Evolutionary conservation across 1,139 yeast species (phyloP), one percentile per base, ranked within the genome.

Genomic region (Debaryomycetaceae sp.): DNA sequence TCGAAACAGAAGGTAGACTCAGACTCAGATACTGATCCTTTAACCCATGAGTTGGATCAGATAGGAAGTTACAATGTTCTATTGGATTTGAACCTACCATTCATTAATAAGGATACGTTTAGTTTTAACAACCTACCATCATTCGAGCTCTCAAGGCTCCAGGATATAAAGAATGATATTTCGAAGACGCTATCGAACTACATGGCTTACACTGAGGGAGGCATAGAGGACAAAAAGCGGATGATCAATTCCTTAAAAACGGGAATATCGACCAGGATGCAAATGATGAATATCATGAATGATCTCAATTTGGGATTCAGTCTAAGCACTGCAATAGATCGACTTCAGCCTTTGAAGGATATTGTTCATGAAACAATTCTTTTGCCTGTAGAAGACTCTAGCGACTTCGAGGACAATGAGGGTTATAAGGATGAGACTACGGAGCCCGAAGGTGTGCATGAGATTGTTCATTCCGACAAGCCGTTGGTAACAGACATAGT

Each of bases 361-460:
- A 61, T 76, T 16, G 67, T 77, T 28, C 75, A 75, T 45, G 72
- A 71, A 35, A 65, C 78, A 6, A 64, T 78, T 11, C 65, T 73
- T 15, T 61, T 75, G 24, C 82, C 84, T 0, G 75, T 72, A 5
- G 78, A 72, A 34, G 80, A 74, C 35, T 51, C 49, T 3, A 55
- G 59, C 38, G 64, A 58, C n/a, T 50, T 44, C 35, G 64, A 61
- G 24, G 64, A 53, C 19, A 58, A 55, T 11, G 44, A 45, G 24
- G 55, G 50, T 13, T 24, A 15, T 14, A 41, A 38, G n/a, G 39
- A 34, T 9, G 54, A 53, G 26, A 49, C 61, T 17, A 75, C 75
- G 0, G 83, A 80, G 48, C 87, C 87, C 0, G 72, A 64, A 15
- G 85, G 83, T 0, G 78, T 81, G 14, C 68, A 64, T 7, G 67